Base-by-base conservation (phyloP, 1,284 basidiomycete species). In the Vanrija sp. region DNA sequence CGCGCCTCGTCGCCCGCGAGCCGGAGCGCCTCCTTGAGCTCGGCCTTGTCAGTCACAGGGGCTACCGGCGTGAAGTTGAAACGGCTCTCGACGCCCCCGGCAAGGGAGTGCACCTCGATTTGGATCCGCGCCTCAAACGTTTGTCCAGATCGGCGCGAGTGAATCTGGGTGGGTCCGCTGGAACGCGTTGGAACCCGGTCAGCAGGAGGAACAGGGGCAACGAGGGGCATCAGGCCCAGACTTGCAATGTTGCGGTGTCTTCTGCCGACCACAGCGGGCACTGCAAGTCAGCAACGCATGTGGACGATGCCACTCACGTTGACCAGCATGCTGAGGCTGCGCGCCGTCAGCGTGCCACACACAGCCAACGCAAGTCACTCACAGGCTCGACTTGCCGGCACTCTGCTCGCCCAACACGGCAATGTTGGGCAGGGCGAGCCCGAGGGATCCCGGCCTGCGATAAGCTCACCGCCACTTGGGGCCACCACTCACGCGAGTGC, bases 311-410 rank as follows among this genome's bases (percentile, higher is more conserved):
- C 23, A 55, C 61, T 34, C 18, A 64, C 64, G 6, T 54, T 42
- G 12, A 54, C 43, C 0, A 63, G 21, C 18, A 47, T 38, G 6
- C 50, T 54, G 15, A 62, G 49, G 0, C 64, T 61, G 42, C 28
- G 3, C 3, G 28, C 14, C 19, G 49, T 45, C 38, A 56, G 52
- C 43, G 45, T 25, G 18, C 45, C 29, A 18, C 5, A 28, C 28
- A 28, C 15, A 38, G 15, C 21, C 14, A 6, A 7, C 38, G 3
- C n/a, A n/a, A n/a, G n/a, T n/a, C 15, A 47, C 65, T 58, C 25
- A 70, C 65, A 63, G 55, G 46, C 61, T 65, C 15, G 60, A 63
- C 51, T 70, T 70, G 26, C 66, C 68, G 0, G 59, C 57, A 19
- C 55, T 63, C 52, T 70, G 66, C 5, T 42, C 61, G 5, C 68